Evolutionary conservation across 805 yeast species (phyloP).

Genomic region (Metschnikowia chrysomelidarum): DNA sequence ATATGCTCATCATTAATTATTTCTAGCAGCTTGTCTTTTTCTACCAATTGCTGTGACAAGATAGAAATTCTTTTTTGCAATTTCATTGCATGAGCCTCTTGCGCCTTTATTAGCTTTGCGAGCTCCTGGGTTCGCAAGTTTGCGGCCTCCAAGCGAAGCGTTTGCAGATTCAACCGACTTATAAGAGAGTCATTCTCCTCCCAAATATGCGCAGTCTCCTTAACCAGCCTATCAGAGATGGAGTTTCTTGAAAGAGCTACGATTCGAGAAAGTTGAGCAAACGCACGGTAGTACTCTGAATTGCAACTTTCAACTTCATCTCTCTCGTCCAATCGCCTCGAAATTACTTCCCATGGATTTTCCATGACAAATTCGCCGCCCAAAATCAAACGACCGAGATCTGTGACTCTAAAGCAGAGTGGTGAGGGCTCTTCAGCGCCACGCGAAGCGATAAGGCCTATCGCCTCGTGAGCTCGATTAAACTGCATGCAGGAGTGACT

Average conservation of each 20-base stretch:
- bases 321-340: constrained; percentile 25
- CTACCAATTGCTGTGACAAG: constrained; percentile 30
- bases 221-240: constrained; percentile 10
- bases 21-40: constrained; percentile 57
- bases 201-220: constrained; percentile 21
- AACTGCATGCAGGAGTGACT: too few species aligned
- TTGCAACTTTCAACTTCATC: constrained; percentile 35
- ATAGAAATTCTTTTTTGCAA: constrained; percentile 20
- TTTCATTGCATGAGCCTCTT: constrained; percentile 10
- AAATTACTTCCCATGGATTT: constrained; percentile 26
- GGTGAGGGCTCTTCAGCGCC: too few species aligned
- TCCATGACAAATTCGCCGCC: constrained; percentile 7
- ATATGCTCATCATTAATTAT: constrained; percentile 66
- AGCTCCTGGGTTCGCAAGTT: constrained; percentile 21
- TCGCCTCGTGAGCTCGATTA: too few species aligned
- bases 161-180: constrained; percentile 24
- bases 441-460: too few species aligned
- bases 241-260: constrained; percentile 9
- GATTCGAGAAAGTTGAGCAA: constrained; percentile 26
- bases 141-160: constrained; percentile 26
- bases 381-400: too few species aligned
- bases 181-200: constrained; percentile 25
- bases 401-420: too few species aligned
- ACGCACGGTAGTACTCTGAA: constrained; percentile 31
- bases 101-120: constrained; percentile 9